phyloP scores from a whole-genome alignment of 1,284 basidiomycete species.

The Ceratobasidium sp. region DNA sequence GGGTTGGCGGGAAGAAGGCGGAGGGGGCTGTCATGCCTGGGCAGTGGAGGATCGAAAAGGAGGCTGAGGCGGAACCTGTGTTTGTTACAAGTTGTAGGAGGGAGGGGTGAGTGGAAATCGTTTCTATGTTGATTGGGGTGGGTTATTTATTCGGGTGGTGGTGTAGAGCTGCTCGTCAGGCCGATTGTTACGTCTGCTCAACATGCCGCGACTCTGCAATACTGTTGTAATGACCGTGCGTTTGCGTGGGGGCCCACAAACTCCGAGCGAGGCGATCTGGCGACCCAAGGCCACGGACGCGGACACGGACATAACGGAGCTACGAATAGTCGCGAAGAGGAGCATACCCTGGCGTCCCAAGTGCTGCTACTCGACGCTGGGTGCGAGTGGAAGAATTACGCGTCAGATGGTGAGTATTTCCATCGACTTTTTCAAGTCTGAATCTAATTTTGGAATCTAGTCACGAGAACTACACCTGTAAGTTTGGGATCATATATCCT shows the following conservation, averaged over 20 bases:
- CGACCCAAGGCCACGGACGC: too few species aligned
- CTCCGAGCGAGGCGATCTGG: constrained; percentile 57
- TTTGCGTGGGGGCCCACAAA: constrained; percentile 80
- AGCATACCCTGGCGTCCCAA: constrained; percentile 65
- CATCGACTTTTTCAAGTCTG: not conserved
- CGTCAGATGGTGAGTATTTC: constrained; percentile 70
- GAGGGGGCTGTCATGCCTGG: constrained; percentile 62
- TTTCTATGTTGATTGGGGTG: too few species aligned
- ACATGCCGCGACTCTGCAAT: constrained; percentile 87
- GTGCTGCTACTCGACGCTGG: constrained; percentile 92
- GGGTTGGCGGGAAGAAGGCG: constrained; percentile 62
- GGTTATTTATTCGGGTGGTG: too few species aligned
- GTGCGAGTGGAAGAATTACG: constrained; percentile 87
- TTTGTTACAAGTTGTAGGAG: constrained; percentile 88
- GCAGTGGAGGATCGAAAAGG: constrained; percentile 89
- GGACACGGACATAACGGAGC: constrained; percentile 52
- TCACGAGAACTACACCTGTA: constrained; percentile 87
- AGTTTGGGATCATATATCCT: not conserved
- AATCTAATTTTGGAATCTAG: constrained; percentile 49
- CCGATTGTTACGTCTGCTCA: constrained; percentile 88
- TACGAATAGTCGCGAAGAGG: constrained; percentile 52
- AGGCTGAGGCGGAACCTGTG: constrained; percentile 89
- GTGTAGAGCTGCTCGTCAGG: constrained; percentile 86
- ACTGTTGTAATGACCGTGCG: constrained; percentile 85
- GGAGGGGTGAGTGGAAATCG: constrained; percentile 69